Base-by-base conservation (phyloP, 2,329 filamentous ascomycete species). In the Fusarium siculi region DNA sequence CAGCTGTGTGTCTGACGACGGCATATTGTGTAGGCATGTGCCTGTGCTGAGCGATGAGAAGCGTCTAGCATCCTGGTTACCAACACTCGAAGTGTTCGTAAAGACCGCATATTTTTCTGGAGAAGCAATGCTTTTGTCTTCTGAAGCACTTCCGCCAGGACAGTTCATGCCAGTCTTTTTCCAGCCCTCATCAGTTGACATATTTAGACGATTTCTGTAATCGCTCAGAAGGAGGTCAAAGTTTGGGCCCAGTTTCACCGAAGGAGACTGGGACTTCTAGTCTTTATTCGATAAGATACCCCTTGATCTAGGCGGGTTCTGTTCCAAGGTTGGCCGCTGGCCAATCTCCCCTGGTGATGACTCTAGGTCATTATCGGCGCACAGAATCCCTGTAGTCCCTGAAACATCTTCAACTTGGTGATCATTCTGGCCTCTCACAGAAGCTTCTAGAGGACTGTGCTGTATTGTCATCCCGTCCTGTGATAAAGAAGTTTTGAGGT, bases 191-290 rank as follows among this genome's bases (percentile, higher is more conserved):
- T 28, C 32, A 23, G 25, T 19, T 34, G 28, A 18, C 12, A 39
- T 36, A 40, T 57, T 36, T 15, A 58, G 19, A n/a, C 39, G 42
- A 23, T 40, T 46, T 28, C 30, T 60, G 25, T 71, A 55, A 36
- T 74, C 57, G 10, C 66, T 54, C 4, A 66, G 58, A 37, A 74
- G 50, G 21, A 72, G 44, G 10, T 73, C 67, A 42, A 73, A 76
- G 7, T 73, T 73, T 19, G 80, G 79, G 8, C 74, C 76, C 36
- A 77, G 69, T 39, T 81, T 81, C 21, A 62, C 55, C 19, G 68
- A 61, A 58, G 73, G 58, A 30, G 64, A 40, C 5, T 55, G 70
- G 56, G 75, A 70, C 30, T 76, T 66, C 52, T 74, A 66, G 15
- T 72, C 74, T 42, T 66, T 57, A n/a, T 64, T 55, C 19, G 74